Base-by-base conservation (phyloP, 176 grass and related monocot species). In the Cymbopogon citratus region DNA sequence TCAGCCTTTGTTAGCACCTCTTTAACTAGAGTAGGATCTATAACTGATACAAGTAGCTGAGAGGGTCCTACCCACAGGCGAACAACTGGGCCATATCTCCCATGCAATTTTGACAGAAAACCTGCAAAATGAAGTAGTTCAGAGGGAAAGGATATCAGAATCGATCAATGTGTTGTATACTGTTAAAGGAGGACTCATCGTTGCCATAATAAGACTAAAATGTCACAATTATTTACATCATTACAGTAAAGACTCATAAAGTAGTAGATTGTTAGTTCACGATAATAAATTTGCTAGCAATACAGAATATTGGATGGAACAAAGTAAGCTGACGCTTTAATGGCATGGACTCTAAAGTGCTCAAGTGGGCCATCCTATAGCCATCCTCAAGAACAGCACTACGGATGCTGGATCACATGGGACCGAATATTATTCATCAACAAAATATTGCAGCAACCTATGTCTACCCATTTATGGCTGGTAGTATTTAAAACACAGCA, bases 31-130 rank as follows among this genome's bases (percentile, higher is more conserved):
- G 29, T 71, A 40, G 77, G 73, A 74, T 99, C 93, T 89, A 90
- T 92, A 77, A 99, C 83, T 56, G 97, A 99, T 10, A 99, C 91
- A 70, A 99, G 91, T 80, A 99, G 87, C 78, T 99, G 88, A 80
- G 89, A 90, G 6, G 97, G 92, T 78, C 93, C 91, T 29, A 90
- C 49, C 97, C 97, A 99, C 71, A 99, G 62, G 75, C 91, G 85
- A 36, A 95, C 89, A 83, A 95, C 63, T 75, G 97, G 91, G 70
- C 97, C 97, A 89, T 95, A 98, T 69, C 43, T 95, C 12, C 74
- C 80, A 88, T 95, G 95, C 52, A 95, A 79, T 43, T 95, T 94
- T 12, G 88, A 89, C 29, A 98, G 75, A 40, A 89, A 95, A 56
- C 82, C 95, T 98, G 74, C 27, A 72, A 86, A 68, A 89, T 43